A percentile compares a stretch with the other conserved stretches of the same genome.
Evolutionary conservation across 257 asterid genomes (phyloP).

Genomic region (Forsythia viridissima): DNA sequence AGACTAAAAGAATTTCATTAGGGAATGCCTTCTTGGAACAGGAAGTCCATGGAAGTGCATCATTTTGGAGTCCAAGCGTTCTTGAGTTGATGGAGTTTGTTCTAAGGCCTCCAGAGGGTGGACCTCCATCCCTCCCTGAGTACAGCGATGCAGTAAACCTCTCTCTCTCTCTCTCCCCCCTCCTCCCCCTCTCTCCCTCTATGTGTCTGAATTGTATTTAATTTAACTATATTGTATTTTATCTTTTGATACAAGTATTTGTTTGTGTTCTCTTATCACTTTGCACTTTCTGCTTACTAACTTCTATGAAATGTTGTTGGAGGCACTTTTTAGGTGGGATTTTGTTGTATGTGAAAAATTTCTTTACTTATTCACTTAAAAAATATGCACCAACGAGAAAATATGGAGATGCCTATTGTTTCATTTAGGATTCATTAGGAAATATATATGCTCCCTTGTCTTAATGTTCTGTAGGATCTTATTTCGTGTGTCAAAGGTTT

Average conservation of each 20-base stretch:
- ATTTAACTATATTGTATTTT: not conserved
- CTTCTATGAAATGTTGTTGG: too few species aligned
- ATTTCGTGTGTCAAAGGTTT: too few species aligned
- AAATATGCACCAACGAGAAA: too few species aligned
- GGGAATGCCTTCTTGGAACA: slow-evolving; percentile 16
- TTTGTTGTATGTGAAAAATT: too few species aligned
- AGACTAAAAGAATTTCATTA: slow-evolving; percentile 29
- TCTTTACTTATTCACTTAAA: too few species aligned
- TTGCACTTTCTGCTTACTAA: too few species aligned
- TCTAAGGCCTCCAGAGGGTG: slow-evolving; percentile 80
- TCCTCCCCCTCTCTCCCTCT: not conserved
- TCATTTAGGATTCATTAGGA: too few species aligned
- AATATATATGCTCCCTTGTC: too few species aligned
- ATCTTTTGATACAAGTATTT: not conserved
- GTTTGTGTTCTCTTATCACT: not conserved
- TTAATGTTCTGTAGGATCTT: too few species aligned
- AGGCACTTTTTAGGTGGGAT: too few species aligned
- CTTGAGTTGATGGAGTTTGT: slow-evolving; percentile 75
- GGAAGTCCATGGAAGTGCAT: slow-evolving; percentile 26
- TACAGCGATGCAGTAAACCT: slow-evolving; percentile 73
- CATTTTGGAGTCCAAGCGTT: slow-evolving; percentile 66
- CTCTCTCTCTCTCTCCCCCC: slow-evolving; percentile 28
- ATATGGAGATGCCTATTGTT: too few species aligned
- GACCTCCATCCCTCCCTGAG: slow-evolving; percentile 91
- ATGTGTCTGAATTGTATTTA: not conserved